phyloP scores from a whole-genome alignment of 2,329 filamentous ascomycete genomes.

The Fusarium vanettenii region DNA sequence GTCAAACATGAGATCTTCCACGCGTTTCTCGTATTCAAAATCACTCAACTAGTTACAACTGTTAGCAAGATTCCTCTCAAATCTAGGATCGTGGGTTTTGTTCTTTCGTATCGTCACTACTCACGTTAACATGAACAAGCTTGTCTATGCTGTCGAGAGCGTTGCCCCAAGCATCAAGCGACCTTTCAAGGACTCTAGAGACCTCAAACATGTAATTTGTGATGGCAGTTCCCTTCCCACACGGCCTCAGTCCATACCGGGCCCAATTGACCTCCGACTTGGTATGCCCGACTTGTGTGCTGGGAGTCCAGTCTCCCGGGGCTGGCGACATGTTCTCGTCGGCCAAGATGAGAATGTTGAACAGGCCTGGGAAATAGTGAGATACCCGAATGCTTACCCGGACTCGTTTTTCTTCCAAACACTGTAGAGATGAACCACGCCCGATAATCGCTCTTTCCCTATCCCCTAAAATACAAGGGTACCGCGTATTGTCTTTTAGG shows the following conservation, averaged over 20 bases:
- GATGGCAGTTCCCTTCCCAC: neutral
- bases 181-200: neutral
- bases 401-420: neutral
- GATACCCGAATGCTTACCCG: neutral
- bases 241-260: neutral
- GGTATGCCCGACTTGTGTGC: too few relatives aligned
- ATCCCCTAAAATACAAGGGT: neutral
- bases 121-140: neutral
- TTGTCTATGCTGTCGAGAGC: neutral
- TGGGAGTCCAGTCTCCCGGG: neutral
- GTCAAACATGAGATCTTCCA: neutral
- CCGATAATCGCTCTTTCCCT: neutral
- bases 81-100: neutral
- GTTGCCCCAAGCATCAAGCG: neutral
- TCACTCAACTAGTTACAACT: neutral
- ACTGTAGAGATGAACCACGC: fast-evolving
- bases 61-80: neutral
- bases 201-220: neutral
- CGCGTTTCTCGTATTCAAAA: neutral
- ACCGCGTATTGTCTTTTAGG: neutral
- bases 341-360: neutral
- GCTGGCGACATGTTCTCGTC: fast-evolving
- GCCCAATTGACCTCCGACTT: neutral
- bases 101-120: neutral
- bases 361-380: neutral